phyloP scores from a whole-genome alignment of 176 grass and related monocot genomes.

The Eleusine coracana region DNA sequence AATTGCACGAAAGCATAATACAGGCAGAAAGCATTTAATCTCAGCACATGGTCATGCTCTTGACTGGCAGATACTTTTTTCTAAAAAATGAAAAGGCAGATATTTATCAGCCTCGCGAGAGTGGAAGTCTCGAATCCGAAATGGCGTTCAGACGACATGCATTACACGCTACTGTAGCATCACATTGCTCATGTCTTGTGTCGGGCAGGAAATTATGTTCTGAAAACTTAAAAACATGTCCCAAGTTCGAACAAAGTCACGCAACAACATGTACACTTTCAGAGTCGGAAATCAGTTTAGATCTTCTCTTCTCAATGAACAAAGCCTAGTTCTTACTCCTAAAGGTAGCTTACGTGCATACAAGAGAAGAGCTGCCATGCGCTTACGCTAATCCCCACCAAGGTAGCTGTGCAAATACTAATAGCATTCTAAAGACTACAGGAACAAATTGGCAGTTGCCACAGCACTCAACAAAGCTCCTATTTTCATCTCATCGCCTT shows the following conservation, averaged over 20 bases:
- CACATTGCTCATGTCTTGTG: not conserved
- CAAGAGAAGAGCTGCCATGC: constrained; percentile 1
- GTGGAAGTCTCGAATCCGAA: not conserved
- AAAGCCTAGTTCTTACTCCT: constrained; percentile 15
- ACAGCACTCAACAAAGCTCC: not conserved
- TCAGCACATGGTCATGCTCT: constrained; percentile 27
- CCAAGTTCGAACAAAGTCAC: not conserved
- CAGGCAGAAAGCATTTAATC: constrained; percentile 22
- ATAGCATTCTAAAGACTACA: not conserved
- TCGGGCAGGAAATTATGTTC: not conserved
- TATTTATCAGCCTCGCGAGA: not conserved
- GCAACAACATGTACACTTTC: constrained; percentile 21
- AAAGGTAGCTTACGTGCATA: not conserved
- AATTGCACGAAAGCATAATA: constrained; percentile 14
- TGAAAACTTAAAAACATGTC: not conserved
- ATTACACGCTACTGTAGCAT: not conserved
- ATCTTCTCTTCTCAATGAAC: not conserved
- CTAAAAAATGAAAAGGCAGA: too few species aligned
- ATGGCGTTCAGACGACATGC: not conserved
- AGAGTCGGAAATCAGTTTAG: not conserved
- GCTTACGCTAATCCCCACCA: constrained; percentile 7
- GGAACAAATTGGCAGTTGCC: not conserved
- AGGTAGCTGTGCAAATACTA: not conserved
- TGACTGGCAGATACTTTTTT: not conserved
- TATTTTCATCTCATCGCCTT: constrained; percentile 34